A percentile compares a stretch with the other conserved stretches of the same genome.
Conservation (phyloP, 2,329 filamentous ascomycete species). For the Penicillium sp. region DNA sequence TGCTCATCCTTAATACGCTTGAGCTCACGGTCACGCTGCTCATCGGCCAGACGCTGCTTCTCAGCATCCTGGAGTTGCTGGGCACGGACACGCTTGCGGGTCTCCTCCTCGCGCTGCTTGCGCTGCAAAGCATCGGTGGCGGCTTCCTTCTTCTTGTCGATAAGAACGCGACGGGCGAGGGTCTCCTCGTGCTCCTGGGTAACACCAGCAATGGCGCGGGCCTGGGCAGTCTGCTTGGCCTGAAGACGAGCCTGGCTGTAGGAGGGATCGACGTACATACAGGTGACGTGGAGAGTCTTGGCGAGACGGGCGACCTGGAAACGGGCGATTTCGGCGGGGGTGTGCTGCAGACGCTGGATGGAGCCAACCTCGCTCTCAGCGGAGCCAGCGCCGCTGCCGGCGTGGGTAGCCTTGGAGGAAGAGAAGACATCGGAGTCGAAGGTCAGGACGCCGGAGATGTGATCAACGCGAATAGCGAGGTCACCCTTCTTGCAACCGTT, state of each 20-base stretch:
- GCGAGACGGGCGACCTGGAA: conserved; percentile 90
- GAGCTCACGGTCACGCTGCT: conserved; percentile 86
- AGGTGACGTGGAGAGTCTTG: conserved; percentile 87
- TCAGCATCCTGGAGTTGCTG: conserved; percentile 89
- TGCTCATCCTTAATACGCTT: conserved; percentile 83
- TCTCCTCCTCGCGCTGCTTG: conserved; percentile 89
- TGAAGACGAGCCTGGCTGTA: conserved; percentile 80
- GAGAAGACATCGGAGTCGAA: conserved; percentile 99
- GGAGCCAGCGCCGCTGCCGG: conserved; percentile 79
- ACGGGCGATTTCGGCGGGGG: conserved; percentile 94
- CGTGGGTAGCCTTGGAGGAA: conserved; percentile 86
- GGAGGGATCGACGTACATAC: conserved; percentile 89
- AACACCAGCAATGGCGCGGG: conserved; percentile 81
- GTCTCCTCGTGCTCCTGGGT: conserved; percentile 87
- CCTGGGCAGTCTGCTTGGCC: conserved; percentile 75
- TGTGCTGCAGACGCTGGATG: conserved; percentile 94
- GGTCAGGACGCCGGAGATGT: conserved; percentile 89
- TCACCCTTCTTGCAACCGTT: conserved; percentile 99
- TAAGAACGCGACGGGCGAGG: conserved; percentile 81
- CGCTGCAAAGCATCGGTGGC: conserved; percentile 84
- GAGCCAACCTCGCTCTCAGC: conserved; percentile 80
- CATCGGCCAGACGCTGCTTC: conserved; percentile 81
- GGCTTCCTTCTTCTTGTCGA: conserved; percentile 95
- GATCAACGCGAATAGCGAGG: conserved; percentile 91
- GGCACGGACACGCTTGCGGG: conserved; percentile 79